phyloP scores from a whole-genome alignment of 352 stramenopile species.

The Pythium coloratum region DNA sequence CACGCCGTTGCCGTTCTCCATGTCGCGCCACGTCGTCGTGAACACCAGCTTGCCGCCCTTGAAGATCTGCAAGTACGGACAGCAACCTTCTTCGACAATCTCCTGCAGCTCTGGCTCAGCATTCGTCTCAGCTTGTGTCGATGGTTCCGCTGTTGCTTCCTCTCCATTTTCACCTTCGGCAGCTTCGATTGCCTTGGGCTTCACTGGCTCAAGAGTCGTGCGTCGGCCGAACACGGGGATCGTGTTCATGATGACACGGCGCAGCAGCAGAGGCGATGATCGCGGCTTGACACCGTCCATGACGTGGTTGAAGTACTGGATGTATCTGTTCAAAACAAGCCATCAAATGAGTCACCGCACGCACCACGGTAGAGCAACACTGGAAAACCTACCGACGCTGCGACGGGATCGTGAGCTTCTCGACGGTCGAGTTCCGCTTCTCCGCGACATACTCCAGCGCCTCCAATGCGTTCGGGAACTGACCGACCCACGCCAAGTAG shows the following conservation, averaged over 20 bases:
- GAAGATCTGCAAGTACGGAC: constrained; percentile 98
- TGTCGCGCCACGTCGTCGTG: constrained; percentile 90
- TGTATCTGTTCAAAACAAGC: constrained; percentile 69
- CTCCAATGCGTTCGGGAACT: constrained; percentile 90
- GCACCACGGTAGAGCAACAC: not conserved
- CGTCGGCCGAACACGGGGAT: constrained; percentile 87
- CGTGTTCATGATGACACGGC: constrained; percentile 96
- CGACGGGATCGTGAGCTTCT: constrained; percentile 96
- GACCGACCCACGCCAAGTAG: constrained; percentile 95
- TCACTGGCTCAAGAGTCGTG: constrained; percentile 55
- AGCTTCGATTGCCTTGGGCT: constrained; percentile 32
- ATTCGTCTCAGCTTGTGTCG: constrained; percentile 21
- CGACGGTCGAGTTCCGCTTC: constrained; percentile 81
- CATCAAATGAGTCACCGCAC: too few relatives aligned
- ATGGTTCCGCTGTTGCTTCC: constrained; percentile 13
- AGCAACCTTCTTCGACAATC: constrained; percentile 89
- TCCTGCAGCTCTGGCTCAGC: constrained; percentile 59
- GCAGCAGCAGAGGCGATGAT: constrained; percentile 93
- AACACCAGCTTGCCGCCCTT: constrained; percentile 96
- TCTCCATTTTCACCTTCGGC: constrained; percentile 31
- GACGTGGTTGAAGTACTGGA: constrained; percentile 98
- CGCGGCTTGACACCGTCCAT: constrained; percentile 95
- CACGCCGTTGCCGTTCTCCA: constrained; percentile 84
- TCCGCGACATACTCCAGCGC: constrained; percentile 93
- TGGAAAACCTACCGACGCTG: constrained; percentile 80